Evolutionary conservation across 495 filamentous ascomycete species (phyloP).

Genomic region (Cetradonia linearis): DNA sequence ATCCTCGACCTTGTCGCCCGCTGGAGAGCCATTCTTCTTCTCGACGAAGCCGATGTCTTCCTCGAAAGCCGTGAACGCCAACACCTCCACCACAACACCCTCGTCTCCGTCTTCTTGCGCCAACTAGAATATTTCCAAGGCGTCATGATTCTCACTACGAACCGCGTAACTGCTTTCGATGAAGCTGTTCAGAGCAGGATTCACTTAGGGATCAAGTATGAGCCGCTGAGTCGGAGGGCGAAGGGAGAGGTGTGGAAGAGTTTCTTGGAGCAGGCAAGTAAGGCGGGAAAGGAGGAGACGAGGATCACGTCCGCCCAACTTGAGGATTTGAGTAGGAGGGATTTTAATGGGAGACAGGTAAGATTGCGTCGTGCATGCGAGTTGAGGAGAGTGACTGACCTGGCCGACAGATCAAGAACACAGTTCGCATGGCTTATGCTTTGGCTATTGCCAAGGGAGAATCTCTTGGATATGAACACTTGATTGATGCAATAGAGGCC

Average conservation of each 20-base stretch:
- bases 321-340: conserved; percentile 16
- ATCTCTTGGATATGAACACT: conserved; percentile 21
- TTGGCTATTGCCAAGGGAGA: conserved; percentile 16
- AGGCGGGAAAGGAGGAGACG: conserved; percentile 7
- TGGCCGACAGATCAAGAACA: conserved; percentile 17
- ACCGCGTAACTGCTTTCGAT: conserved; percentile 39
- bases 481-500: conserved; percentile 19
- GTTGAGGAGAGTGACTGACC: neutral
- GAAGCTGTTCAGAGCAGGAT: conserved; percentile 44
- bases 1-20: conserved; percentile 23
- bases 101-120: conserved; percentile 45
- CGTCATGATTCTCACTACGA: conserved; percentile 51
- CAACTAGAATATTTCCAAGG: conserved; percentile 48
- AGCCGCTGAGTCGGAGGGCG: conserved; percentile 19
- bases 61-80: conserved; percentile 32
- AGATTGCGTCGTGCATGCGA: neutral
- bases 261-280: conserved; percentile 20
- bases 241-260: conserved; percentile 22
- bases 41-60: conserved; percentile 42
- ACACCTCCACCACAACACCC: conserved; percentile 34
- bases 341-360: conserved; percentile 24
- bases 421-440: conserved; percentile 23
- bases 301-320: conserved; percentile 12
- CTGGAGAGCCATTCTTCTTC: conserved; percentile 35
- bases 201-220: conserved; percentile 32